Percentiles rank a stretch among this genome's conserved stretches.
phyloP scores from a whole-genome alignment of 2,329 filamentous ascomycete species.

The Colletotrichum melonis region DNA sequence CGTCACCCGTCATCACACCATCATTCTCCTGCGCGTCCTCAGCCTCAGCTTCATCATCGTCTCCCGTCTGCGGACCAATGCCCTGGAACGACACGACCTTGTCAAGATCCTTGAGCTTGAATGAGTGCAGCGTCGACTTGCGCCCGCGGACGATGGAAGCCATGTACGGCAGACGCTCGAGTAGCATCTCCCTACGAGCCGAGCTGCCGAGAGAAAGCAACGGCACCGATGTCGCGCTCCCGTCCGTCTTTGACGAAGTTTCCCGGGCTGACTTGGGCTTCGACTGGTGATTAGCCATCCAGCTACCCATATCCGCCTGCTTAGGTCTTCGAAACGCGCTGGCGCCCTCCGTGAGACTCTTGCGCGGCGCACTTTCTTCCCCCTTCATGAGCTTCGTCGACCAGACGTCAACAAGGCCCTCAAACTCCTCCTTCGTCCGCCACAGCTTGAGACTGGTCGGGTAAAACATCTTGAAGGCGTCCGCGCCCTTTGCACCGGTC shows the following conservation, averaged over 20 bases:
- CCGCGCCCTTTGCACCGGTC: conserved; percentile 58
- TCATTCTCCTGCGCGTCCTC: conserved; percentile 55
- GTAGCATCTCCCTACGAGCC: conserved; percentile 78
- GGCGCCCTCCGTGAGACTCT: conserved; percentile 57
- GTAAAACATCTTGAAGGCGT: conserved; percentile 92
- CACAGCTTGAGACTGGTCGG: conserved; percentile 87
- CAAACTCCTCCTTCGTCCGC: conserved; percentile 84
- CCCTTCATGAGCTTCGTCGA: conserved; percentile 70
- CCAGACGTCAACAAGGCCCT: conserved; percentile 78
- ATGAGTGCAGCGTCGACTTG: conserved; percentile 47
- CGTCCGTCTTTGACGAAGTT: conserved; percentile 11
- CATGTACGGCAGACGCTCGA: conserved; percentile 91
- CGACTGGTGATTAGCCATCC: conserved; percentile 37
- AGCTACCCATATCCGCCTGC: conserved; percentile 41
- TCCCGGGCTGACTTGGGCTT: background rate
- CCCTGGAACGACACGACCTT: conserved; percentile 76
- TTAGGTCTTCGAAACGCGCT: conserved; percentile 60
- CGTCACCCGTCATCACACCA: conserved; percentile 50
- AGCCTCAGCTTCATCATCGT: conserved; percentile 54
- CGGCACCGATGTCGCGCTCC: conserved; percentile 50
- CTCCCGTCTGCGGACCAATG: conserved; percentile 59
- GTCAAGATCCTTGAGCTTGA: conserved; percentile 69
- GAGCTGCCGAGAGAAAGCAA: conserved; percentile 72
- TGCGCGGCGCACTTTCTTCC: conserved; percentile 52
- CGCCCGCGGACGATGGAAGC: conserved; percentile 68